Evolutionary conservation across 2,329 filamentous ascomycete species (phyloP).

Genomic region (Helotiales sp.): DNA sequence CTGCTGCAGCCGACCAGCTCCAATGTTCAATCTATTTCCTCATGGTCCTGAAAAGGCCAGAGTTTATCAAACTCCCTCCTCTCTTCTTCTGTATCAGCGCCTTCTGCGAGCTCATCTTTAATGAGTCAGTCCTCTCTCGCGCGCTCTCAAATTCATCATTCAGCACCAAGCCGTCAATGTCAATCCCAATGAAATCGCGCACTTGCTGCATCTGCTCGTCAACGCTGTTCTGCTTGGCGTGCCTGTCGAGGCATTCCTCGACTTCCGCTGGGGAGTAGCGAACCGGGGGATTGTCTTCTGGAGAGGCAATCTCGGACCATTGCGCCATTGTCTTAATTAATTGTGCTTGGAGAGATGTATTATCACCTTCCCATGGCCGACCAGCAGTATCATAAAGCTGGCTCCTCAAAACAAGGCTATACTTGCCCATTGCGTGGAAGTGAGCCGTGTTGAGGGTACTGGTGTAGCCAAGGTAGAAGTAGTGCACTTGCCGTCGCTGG

Average conservation of each 20-base stretch:
- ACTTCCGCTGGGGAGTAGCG: constrained; percentile 19
- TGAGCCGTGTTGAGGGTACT: constrained; percentile 19
- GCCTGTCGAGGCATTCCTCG: constrained; percentile 18
- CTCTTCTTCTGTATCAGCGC: constrained; percentile 20
- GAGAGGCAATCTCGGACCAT: constrained; percentile 21
- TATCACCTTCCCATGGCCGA: constrained; percentile 26
- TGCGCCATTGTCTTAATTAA: constrained; percentile 19
- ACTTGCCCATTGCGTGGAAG: constrained; percentile 19
- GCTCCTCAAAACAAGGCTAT: constrained; percentile 22
- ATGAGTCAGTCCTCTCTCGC: constrained; percentile 17
- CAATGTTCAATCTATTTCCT: constrained; percentile 21
- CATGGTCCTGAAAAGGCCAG: constrained; percentile 23
- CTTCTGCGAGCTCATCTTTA: constrained; percentile 21
- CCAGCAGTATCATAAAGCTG: constrained; percentile 21
- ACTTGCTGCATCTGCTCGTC: constrained; percentile 23
- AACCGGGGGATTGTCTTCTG: constrained; percentile 14
- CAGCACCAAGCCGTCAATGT: constrained; percentile 21
- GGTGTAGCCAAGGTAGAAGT: constrained; percentile 23
- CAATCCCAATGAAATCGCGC: constrained; percentile 21
- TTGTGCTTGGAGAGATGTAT: constrained; percentile 24
- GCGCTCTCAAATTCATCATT: constrained; percentile 22
- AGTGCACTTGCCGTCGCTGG: constrained; percentile 24
- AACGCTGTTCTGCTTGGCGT: constrained; percentile 21
- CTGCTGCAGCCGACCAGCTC: constrained; percentile 2
- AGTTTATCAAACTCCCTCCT: constrained; percentile 18